Base-by-base conservation (phyloP, 2,329 filamentous ascomycete genomes). In the Pseudocercospora fuligena region DNA sequence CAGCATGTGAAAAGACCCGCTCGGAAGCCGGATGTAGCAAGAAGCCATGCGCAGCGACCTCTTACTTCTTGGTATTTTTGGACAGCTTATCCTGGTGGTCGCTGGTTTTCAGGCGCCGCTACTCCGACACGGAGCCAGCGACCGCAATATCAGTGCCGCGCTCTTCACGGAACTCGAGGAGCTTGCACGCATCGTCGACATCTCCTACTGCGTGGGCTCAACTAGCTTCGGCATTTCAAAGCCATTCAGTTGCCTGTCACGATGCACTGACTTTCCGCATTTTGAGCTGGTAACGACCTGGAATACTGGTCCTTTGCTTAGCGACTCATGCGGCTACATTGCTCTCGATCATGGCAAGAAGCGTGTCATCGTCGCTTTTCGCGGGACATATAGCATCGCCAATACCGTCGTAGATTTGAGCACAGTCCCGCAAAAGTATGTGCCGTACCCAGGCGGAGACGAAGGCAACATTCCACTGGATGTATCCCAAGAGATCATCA, bases 241-340 rank as follows among this genome's bases (percentile, higher is more conserved):
- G 71, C 95, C 95, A 0, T 99, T 99, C 78, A 81, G 85, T 33
- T 99, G 95, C 79, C 86, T 90, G 14, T 95, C 92, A 66, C 91
- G 92, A 71, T 99, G 95, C 80, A 83, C 83, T 43, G 93, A 97
- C 65, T 97, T 98, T 69, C 88, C 91, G 1, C 83, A 85, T 2
- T 89, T 98, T 72, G 89, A 92, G 69, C 85, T 99, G 33, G 84
- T 95, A 66, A 89, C 86, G 46, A 92, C 93, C 11, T 99, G 93
- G 91, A 94, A 96, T 76, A 97, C 95, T 0, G 95, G 95, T 0
- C 85, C 90, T 11, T 83, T 97, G 31, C 84, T 97, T 74, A 91
- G 90, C 68, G 95, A 98, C 79, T 96, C 92, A 72, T 97, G 93
- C 79, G 95, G 95, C 67, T 99, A 97, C 80, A 89, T 98, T 64